Conservation (phyloP, 2,329 filamentous ascomycete genomes). For the Talaromyces sp. region DNA sequence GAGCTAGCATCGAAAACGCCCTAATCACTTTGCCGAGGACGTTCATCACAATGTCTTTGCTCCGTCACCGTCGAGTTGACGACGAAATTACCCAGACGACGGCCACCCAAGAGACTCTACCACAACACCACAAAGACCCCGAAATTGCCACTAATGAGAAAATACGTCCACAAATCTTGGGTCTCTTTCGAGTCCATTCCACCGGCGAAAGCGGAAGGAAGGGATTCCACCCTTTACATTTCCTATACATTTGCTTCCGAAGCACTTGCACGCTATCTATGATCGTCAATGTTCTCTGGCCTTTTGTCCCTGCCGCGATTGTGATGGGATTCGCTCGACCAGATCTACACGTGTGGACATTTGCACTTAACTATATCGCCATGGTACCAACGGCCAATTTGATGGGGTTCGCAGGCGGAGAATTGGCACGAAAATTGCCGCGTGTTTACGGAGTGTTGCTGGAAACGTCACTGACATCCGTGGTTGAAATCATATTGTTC, state of each 20-base stretch:
- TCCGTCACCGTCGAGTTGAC: constrained; percentile 12
- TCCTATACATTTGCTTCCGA: constrained; percentile 58
- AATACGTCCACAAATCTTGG: background rate
- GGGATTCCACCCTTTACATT: constrained; percentile 60
- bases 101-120: background rate
- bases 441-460: constrained; percentile 55
- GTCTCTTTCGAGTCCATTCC: constrained; percentile 29
- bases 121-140: constrained; percentile 6
- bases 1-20: background rate
- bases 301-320: constrained; percentile 66
- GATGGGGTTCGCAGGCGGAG: constrained; percentile 68
- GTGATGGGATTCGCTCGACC: constrained; percentile 55
- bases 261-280: constrained; percentile 61
- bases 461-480: constrained; percentile 59
- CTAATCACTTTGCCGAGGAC: background rate
- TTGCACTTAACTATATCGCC: constrained; percentile 67
- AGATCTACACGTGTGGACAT: constrained; percentile 58
- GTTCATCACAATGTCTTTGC: constrained; percentile 6
- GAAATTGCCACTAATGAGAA: background rate
- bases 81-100: background rate
- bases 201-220: constrained; percentile 63
- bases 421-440: constrained; percentile 68
- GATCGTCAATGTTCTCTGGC: constrained; percentile 67
- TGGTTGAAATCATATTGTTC: constrained; percentile 79
- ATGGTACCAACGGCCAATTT: constrained; percentile 74